A percentile compares a stretch with the other conserved stretches of the same genome.
phyloP scores from a whole-genome alignment of 352 stramenopile species.

The Phytopythium montanum region DNA sequence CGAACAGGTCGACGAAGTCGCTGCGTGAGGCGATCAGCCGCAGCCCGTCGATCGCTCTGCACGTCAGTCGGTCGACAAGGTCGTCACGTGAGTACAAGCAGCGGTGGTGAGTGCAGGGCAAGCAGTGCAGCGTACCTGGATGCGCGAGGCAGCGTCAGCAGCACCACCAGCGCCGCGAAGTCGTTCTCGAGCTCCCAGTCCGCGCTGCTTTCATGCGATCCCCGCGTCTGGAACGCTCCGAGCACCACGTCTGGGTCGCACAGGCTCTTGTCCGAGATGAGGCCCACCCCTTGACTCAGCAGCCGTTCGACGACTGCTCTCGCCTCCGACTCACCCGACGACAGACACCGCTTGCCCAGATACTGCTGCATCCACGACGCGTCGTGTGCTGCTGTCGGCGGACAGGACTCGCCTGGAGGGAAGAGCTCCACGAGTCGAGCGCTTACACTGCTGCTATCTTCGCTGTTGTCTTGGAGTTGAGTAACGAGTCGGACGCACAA shows the following conservation, averaged over 20 bases:
- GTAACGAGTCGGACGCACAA: conserved; percentile 53
- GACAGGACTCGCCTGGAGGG: background rate
- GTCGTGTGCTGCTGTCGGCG: background rate
- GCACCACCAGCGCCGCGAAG: conserved; percentile 57
- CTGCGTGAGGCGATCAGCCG: conserved; percentile 46
- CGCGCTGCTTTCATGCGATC: conserved; percentile 1
- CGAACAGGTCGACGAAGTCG: conserved; percentile 57
- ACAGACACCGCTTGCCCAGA: conserved; percentile 40
- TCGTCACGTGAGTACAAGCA: background rate
- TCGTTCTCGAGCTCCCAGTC: conserved; percentile 46
- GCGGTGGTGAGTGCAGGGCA: background rate
- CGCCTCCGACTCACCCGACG: conserved; percentile 12
- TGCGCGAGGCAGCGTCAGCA: conserved; percentile 54
- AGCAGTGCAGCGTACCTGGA: conserved; percentile 36
- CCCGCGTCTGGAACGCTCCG: conserved; percentile 7
- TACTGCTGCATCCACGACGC: conserved; percentile 47
- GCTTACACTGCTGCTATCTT: conserved; percentile 5
- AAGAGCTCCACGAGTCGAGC: conserved; percentile 16
- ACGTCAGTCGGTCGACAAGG: background rate
- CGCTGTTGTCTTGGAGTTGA: conserved; percentile 15
- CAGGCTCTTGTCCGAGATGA: conserved; percentile 50
- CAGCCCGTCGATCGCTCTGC: conserved; percentile 51
- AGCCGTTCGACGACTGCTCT: conserved; percentile 28
- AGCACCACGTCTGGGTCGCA: conserved; percentile 38
- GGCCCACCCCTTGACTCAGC: conserved; percentile 36